Percentiles rank a stretch among this genome's conserved stretches.
These are phyloP conservation scores for Kockovaella imperatae DNA, from an alignment of 768 basidiomycete genomes.

Conservation along the genomic window DNA sequence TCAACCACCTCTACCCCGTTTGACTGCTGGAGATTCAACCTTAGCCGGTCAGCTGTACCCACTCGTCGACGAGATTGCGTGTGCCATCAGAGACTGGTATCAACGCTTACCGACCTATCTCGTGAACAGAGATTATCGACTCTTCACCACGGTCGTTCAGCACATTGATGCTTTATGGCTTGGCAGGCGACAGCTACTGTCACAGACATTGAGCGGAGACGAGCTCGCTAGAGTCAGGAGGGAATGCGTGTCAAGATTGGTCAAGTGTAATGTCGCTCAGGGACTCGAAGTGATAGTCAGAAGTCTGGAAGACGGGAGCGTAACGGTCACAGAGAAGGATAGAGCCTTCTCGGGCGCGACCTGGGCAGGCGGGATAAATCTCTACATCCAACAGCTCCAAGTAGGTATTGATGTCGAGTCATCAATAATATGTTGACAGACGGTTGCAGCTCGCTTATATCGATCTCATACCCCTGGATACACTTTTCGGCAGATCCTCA, in stretches of 20 bases:
- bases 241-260: slow-evolving; percentile 79
- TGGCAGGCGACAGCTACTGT: slow-evolving; percentile 81
- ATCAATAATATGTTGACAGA: background rate
- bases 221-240: slow-evolving; percentile 72
- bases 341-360: slow-evolving; percentile 48
- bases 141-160: slow-evolving; percentile 75
- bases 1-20: slow-evolving; percentile 60
- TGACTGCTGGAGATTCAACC: slow-evolving; percentile 92
- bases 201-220: slow-evolving; percentile 75
- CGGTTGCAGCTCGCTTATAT: slow-evolving; percentile 40
- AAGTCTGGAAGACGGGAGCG: slow-evolving; percentile 80
- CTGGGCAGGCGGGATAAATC: slow-evolving; percentile 47
- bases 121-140: slow-evolving; percentile 74
- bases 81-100: slow-evolving; percentile 93
- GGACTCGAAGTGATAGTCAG: slow-evolving; percentile 92
- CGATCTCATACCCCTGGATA: slow-evolving; percentile 36
- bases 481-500: slow-evolving; percentile 15
- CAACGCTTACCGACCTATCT: slow-evolving; percentile 75
- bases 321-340: slow-evolving; percentile 84
- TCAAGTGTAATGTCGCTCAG: slow-evolving; percentile 83
- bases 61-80: slow-evolving; percentile 94
- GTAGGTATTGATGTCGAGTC: slow-evolving; percentile 9
- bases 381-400: slow-evolving; percentile 59
- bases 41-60: slow-evolving; percentile 72
- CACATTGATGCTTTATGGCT: slow-evolving; percentile 87